Base-by-base conservation (phyloP, 805 yeast species). In the Isabelozyma gotoi region DNA sequence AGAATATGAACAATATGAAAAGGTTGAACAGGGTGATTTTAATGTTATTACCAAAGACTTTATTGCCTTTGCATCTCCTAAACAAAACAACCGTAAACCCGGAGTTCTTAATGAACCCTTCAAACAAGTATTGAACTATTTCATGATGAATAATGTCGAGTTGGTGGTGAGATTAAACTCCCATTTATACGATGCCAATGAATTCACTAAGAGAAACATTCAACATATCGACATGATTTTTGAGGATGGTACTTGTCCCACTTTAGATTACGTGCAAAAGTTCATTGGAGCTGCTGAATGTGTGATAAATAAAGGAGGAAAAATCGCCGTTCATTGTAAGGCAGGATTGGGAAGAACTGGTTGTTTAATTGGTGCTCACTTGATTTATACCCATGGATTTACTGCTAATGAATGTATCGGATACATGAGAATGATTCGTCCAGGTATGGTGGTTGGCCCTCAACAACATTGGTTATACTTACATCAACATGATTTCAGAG, bases 381-480 rank as follows among this genome's bases (percentile, higher is more conserved):
- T 94, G 52, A 94, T 94, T 40, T 94, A 94, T 62, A 89, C 96
- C 2, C 94, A 92, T 62, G 97, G 97, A 0, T 94, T 94, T 61
- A 94, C 98, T 4, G 99, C 99, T 2, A 86, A 80, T 61, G 99
- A 94, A 65, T 94, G 96, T 65, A 94, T 94, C 55, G 96, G 92
- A 1, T 94, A 90, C 60, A 87, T 94, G 92, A 78, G 99, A 63
- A 87, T 94, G 80, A 77, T 94, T 49, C 80, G 99, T 53, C 99
- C 99, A 0, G 99, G 99, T 34, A 94, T 94, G 99, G 97, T 94
- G n/a, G 99, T 94, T 21, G 99, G 99, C 0, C 99, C 99, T 2
- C 99, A 94, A 65, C 99, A 94, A 63, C 99, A 94, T 69, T 94
- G 99, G 99, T 75, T 94, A 46, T 94, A 94, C 60, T 76, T 94